Evolutionary conservation across 768 basidiomycete species (phyloP).

Genomic region (Pulveroboletus sp.): DNA sequence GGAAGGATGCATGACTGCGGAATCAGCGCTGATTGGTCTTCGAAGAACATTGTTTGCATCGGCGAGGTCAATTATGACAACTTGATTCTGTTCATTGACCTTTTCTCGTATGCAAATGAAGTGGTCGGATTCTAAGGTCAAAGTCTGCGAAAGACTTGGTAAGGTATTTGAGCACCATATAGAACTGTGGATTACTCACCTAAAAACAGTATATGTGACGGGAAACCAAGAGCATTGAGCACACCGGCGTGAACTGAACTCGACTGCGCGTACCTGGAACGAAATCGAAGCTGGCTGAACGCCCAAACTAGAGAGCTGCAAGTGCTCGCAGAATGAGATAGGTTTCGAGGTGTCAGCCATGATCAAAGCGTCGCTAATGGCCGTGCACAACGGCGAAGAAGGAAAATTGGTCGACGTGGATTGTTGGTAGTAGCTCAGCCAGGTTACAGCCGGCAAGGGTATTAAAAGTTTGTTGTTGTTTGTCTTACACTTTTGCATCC

Average conservation of each 20-base stretch:
- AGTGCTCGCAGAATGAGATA: conserved; percentile 86
- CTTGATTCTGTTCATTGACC: conserved; percentile 92
- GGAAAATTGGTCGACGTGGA: conserved; percentile 18
- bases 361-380: conserved; percentile 16
- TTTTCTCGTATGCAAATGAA: conserved; percentile 98
- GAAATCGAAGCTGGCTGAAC: conserved; percentile 96
- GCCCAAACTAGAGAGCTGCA: conserved; percentile 93
- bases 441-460: conserved; percentile 13
- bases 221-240: conserved; percentile 15
- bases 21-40: conserved; percentile 96
- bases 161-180: background rate
- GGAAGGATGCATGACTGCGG: conserved; percentile 96
- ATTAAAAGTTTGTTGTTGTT: conserved; percentile 31
- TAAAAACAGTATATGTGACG: conserved; percentile 2
- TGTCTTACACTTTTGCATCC: conserved; percentile 21
- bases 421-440: conserved; percentile 14
- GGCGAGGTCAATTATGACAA: conserved; percentile 96
- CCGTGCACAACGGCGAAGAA: conserved; percentile 15
- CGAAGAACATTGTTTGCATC: conserved; percentile 97
- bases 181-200: conserved; percentile 18
- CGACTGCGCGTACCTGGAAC: conserved; percentile 74
- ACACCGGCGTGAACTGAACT: conserved; percentile 10
- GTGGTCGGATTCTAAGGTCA: conserved; percentile 96
- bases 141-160: conserved; percentile 49
- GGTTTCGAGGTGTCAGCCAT: conserved; percentile 53